Percentiles rank a stretch among this genome's conserved stretches.
phyloP scores from a whole-genome alignment of 2,329 filamentous ascomycete species.

The Cordyceps tenuipes region DNA sequence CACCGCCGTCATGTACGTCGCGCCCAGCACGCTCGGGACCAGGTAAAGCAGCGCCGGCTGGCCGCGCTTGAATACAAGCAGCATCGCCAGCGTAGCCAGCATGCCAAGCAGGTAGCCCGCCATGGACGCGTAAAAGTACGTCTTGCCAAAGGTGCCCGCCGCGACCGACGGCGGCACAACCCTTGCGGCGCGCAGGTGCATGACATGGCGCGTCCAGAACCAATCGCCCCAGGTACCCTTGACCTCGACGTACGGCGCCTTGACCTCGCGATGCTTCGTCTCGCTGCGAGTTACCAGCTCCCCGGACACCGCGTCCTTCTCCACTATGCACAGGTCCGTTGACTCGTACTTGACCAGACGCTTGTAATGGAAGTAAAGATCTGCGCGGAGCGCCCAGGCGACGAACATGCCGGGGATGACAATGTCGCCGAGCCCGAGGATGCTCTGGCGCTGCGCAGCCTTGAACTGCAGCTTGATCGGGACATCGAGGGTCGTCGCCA shows the following conservation, averaged over 20 bases:
- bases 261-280: constrained; percentile 38
- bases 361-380: constrained; percentile 77
- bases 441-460: constrained; percentile 58
- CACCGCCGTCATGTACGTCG: constrained; percentile 66
- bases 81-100: constrained; percentile 64
- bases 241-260: constrained; percentile 46
- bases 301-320: constrained; percentile 25
- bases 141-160: constrained; percentile 60
- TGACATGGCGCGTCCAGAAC: constrained; percentile 56
- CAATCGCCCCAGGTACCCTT: constrained; percentile 74
- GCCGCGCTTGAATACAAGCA: constrained; percentile 70
- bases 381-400: constrained; percentile 80
- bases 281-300: constrained; percentile 28
- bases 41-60: constrained; percentile 90
- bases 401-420: constrained; percentile 89
- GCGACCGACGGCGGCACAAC: constrained; percentile 24
- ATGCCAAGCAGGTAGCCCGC: constrained; percentile 72
- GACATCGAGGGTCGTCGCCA: constrained; percentile 82
- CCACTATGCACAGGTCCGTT: constrained; percentile 25
- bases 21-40: constrained; percentile 72
- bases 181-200: constrained; percentile 19
- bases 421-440: constrained; percentile 91
- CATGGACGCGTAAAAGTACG: constrained; percentile 74
- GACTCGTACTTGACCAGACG: constrained; percentile 47
- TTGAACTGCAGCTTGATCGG: constrained; percentile 85